Evolutionary conservation across 1,284 basidiomycete species (phyloP).

Genomic region (Wallemia ichthyophaga): DNA sequence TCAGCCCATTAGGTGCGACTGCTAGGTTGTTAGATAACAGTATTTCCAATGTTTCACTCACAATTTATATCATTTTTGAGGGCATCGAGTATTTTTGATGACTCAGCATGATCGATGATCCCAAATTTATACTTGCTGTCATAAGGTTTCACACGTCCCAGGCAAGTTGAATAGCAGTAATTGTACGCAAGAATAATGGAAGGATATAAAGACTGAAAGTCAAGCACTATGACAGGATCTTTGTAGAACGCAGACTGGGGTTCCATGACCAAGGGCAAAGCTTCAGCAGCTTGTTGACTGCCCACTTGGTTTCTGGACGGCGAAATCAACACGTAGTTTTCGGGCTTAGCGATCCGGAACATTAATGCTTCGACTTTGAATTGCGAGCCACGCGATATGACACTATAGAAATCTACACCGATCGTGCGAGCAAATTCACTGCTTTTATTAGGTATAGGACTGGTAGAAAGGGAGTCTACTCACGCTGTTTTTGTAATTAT

Average conservation of each 20-base stretch:
- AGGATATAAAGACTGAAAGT: constrained; percentile 88
- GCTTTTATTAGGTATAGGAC: background rate
- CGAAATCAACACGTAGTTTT: constrained; percentile 61
- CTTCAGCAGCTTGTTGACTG: constrained; percentile 80
- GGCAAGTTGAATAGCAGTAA: constrained; percentile 82
- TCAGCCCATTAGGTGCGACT: constrained; percentile 83
- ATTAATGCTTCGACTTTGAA: constrained; percentile 98
- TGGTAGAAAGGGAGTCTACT: constrained; percentile 11
- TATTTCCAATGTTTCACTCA: constrained; percentile 15
- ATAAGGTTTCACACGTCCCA: constrained; percentile 60
- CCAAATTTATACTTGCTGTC: constrained; percentile 71
- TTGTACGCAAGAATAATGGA: constrained; percentile 97
- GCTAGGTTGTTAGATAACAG: background rate
- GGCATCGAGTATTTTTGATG: constrained; percentile 32
- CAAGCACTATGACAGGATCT: constrained; percentile 65
- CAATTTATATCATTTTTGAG: constrained; percentile 45
- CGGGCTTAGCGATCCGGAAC: constrained; percentile 92
- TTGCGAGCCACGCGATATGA: constrained; percentile 76
- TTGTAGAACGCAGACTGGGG: constrained; percentile 75
- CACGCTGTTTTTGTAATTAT: constrained; percentile 64
- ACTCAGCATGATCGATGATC: constrained; percentile 33
- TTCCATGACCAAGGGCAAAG: constrained; percentile 73
- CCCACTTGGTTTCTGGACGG: constrained; percentile 40
- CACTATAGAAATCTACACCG: constrained; percentile 86
- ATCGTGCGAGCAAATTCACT: constrained; percentile 78